phyloP scores from a whole-genome alignment of 148 eudicot genomes.

The Camellia japonica region DNA sequence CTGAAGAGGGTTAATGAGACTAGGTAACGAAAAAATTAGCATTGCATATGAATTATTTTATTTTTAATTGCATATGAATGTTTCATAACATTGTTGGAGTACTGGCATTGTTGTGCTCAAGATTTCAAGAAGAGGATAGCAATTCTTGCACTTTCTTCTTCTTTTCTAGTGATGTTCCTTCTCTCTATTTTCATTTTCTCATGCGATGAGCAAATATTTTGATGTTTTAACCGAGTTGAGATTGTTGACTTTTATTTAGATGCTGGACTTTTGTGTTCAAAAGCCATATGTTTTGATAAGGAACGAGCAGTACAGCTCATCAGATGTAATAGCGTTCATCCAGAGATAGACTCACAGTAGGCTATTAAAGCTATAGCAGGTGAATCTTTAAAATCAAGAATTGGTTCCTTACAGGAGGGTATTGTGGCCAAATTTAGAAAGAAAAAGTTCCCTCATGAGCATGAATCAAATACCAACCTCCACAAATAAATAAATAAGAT shows the following conservation, averaged over 20 bases:
- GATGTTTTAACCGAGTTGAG: background rate
- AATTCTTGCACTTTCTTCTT: background rate
- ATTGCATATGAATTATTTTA: background rate
- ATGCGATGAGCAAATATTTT: background rate
- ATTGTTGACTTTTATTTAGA: background rate
- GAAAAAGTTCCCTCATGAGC: background rate
- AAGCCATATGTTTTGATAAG: background rate
- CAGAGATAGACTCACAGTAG: background rate
- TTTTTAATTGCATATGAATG: background rate
- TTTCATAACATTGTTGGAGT: background rate
- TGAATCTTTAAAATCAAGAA: background rate
- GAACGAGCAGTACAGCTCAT: background rate
- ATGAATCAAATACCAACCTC: background rate
- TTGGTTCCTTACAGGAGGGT: too few species aligned
- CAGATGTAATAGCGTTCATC: background rate
- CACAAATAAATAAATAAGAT: background rate
- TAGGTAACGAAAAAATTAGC: background rate
- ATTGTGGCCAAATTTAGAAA: background rate
- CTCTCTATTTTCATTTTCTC: background rate
- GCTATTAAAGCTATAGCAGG: background rate
- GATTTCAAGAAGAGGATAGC: constrained; percentile 5
- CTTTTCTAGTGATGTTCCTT: background rate
- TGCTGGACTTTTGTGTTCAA: background rate
- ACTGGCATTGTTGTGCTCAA: background rate
- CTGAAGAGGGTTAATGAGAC: background rate